Evolutionary conservation across 331 rosid genomes (phyloP).

Genomic region (Phaseolus coccineus): DNA sequence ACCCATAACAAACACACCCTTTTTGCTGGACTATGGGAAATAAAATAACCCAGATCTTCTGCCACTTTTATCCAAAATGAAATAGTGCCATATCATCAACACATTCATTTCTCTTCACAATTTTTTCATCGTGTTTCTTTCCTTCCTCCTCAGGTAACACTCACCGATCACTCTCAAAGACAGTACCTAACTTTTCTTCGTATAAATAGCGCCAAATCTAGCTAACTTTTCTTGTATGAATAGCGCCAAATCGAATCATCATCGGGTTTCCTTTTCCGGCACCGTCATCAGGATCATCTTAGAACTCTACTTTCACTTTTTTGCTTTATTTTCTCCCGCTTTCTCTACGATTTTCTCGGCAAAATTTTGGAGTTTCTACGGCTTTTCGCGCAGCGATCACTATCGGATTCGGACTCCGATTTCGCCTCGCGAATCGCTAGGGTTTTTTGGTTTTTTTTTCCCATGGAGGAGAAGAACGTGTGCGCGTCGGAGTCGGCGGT

Average conservation of each 20-base stretch:
- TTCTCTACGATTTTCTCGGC: constrained; percentile 20
- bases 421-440: constrained; percentile 9
- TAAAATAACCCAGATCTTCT: neutral
- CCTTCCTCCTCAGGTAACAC: constrained; percentile 9
- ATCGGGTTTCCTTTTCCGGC: neutral
- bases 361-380: constrained; percentile 13
- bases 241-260: neutral
- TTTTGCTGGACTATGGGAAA: no score
- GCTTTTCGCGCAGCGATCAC: neutral
- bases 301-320: neutral
- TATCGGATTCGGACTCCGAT: constrained; percentile 11
- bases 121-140: neutral
- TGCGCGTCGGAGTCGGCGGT: constrained; percentile 61
- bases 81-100: no score
- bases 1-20: no score
- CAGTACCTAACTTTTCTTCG: neutral
- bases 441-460: neutral
- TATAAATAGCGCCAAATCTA: constrained; percentile 1
- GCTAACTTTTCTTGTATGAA: neutral
- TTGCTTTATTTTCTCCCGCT: constrained; percentile 10
- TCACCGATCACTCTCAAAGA: neutral
- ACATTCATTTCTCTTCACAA: neutral
- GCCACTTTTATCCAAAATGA: neutral
- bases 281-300: constrained; percentile 10
- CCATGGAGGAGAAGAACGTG: constrained; percentile 58